These are phyloP conservation scores for Morella rubra DNA, from an alignment of 306 rosid genomes.

Conservation along the genomic window DNA sequence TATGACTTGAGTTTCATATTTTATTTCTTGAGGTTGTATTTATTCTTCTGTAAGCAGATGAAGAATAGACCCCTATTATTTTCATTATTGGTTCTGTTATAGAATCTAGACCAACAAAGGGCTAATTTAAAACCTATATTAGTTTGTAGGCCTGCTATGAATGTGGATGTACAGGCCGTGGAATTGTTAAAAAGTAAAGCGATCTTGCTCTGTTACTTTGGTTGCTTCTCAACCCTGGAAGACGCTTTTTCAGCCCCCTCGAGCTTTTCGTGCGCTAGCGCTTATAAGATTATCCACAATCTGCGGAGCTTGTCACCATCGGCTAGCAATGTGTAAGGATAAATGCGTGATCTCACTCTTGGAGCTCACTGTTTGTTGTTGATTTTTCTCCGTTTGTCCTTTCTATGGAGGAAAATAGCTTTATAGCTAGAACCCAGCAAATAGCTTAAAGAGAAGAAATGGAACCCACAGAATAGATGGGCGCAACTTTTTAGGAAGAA, in stretches of 20 bases:
- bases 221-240: background rate
- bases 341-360: background rate
- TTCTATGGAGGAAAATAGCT: slow-evolving; percentile 7
- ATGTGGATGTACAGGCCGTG: background rate
- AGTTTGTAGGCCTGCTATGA: background rate
- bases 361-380: background rate
- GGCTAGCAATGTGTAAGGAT: background rate
- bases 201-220: background rate
- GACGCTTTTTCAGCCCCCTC: background rate
- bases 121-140: background rate
- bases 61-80: background rate
- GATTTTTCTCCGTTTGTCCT: background rate
- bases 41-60: background rate
- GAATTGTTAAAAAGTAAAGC: background rate
- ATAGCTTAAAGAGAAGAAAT: too few relatives aligned
- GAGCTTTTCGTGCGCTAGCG: background rate
- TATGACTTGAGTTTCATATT: background rate
- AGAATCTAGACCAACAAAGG: background rate
- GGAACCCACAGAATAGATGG: background rate
- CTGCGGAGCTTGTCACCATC: background rate
- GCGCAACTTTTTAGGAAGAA: slow-evolving; percentile 41
- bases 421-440: slow-evolving; percentile 28
- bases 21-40: background rate
- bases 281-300: background rate
- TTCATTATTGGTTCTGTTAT: slow-evolving; percentile 1